Evolutionary conservation across 176 grass and related monocot species (phyloP), one percentile per base, ranked within the genome.

Genomic region (barley (Hordeum vulgare)): DNA sequence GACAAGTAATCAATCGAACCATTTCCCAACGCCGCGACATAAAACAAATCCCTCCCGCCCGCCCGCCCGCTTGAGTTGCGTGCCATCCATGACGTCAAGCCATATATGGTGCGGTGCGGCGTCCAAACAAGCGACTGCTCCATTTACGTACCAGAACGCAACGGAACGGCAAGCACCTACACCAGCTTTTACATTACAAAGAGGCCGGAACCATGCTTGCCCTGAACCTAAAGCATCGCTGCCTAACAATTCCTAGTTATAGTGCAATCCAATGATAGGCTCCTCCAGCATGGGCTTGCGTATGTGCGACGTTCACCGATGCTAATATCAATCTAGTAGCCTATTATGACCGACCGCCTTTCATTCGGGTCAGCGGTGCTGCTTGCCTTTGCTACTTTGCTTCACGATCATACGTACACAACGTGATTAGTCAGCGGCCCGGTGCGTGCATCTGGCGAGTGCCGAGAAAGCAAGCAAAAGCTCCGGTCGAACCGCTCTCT

Each of bases 371-470:
- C 83, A 86, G 27, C 29, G 18, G 28, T 59, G 68, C 53, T 82
- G 78, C 57, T 78, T 66, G 45, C 25, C 42, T 71, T 90, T 83
- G 69, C 35, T 71, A 1, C 11, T 28, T 72, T 27, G 69, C 24
- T 26, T 24, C 8, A 23, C 83, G 34, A 82, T 13, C 18, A 2
- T 15, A 24, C 85, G 42, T 7, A 41, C 65, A 61, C 20, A 27
- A 62, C 11, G 25, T 7, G 0, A 5, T 33, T 24, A 26, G 86
- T 88, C 86, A 79, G 78, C 74, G 44, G 23, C 51, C 33, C 34
- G 71, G 79, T 86, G 74, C 66, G 64, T 82, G 83, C 53, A 83
- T 82, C 24, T 83, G 56, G 36, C 57, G 63, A 74, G 77, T 60
- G 66, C 88, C 21, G 66, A 14, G 35, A 13, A 51, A 66, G 33